A percentile compares a stretch with the other conserved stretches of the same genome.
Conservation (phyloP, 1,284 basidiomycete species). For the Pyrrhoderma noxium region DNA sequence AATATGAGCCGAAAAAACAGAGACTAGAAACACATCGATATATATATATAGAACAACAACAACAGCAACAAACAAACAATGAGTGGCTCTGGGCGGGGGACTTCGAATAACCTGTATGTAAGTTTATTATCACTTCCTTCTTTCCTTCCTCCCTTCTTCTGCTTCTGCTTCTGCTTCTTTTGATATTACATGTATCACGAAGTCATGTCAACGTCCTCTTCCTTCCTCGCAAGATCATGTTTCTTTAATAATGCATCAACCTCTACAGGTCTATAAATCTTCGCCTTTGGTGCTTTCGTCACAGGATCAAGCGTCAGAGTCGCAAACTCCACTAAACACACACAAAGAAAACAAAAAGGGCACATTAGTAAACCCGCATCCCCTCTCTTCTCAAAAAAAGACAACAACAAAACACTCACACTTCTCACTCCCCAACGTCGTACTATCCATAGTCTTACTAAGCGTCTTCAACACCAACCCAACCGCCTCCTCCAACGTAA, state of each 20-base stretch:
- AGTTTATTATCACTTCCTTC: no score
- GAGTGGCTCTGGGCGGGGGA: no score
- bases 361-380: background rate
- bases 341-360: background rate
- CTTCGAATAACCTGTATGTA: no score
- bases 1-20: no score
- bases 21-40: background rate
- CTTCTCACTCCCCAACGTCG: constrained; percentile 91
- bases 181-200: background rate
- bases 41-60: no score
- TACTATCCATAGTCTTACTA: constrained; percentile 99
- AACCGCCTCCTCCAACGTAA: constrained; percentile 87
- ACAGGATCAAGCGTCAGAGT: constrained; percentile 80
- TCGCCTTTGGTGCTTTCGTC: constrained; percentile 78
- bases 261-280: constrained; percentile 89
- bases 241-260: constrained; percentile 82
- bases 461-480: constrained; percentile 88
- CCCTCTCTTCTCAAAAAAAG: background rate
- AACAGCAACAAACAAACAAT: no score
- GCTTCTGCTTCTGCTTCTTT: no score
- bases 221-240: constrained; percentile 84
- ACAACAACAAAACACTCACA: constrained; percentile 43
- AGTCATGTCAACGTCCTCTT: constrained; percentile 64
- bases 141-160: no score
- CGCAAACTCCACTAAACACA: constrained; percentile 89